Percentiles rank a stretch among this genome's conserved stretches.
phyloP scores from a whole-genome alignment of 2,329 filamentous ascomycete species.

The Fusarium gaditjirri region DNA sequence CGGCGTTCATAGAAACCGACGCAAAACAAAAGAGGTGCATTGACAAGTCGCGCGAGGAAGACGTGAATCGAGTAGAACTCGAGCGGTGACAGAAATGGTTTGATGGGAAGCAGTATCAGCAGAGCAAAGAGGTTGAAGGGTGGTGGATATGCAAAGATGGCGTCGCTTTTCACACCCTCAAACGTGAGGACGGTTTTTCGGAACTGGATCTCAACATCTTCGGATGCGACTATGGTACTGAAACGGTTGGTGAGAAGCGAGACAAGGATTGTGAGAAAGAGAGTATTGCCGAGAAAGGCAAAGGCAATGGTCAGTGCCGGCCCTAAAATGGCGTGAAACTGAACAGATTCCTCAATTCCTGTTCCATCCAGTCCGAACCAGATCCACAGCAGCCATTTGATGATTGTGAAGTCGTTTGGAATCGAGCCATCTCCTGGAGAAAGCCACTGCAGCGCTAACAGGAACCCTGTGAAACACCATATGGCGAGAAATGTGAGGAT shows the following conservation, averaged over 20 bases:
- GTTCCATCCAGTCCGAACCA: conserved; percentile 78
- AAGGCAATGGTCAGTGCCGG: conserved; percentile 75
- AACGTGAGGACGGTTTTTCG: conserved; percentile 75
- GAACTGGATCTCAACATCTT: conserved; percentile 75
- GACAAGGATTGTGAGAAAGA: conserved; percentile 72
- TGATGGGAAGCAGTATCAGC: conserved; percentile 69
- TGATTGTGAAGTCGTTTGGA: conserved; percentile 62
- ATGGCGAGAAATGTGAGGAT: conserved; percentile 71
- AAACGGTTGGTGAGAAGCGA: conserved; percentile 78
- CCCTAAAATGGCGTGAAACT: conserved; percentile 74
- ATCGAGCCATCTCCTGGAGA: conserved; percentile 35
- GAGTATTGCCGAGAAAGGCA: conserved; percentile 77
- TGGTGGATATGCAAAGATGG: conserved; percentile 74
- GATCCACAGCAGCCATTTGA: conserved; percentile 81
- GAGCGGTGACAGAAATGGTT: conserved; percentile 66
- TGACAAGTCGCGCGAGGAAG: conserved; percentile 67
- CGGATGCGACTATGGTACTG: conserved; percentile 71
- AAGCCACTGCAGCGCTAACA: conserved; percentile 75
- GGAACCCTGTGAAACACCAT: conserved; percentile 75
- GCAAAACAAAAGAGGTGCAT: conserved; percentile 69
- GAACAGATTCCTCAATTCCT: conserved; percentile 57
- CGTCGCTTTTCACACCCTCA: conserved; percentile 77
- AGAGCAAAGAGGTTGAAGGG: conserved; percentile 76
- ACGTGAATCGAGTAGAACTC: conserved; percentile 78
- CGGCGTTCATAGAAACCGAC: conserved; percentile 69